phyloP scores from a whole-genome alignment of 106 monocot genomes.

The Allium fistulosum region DNA sequence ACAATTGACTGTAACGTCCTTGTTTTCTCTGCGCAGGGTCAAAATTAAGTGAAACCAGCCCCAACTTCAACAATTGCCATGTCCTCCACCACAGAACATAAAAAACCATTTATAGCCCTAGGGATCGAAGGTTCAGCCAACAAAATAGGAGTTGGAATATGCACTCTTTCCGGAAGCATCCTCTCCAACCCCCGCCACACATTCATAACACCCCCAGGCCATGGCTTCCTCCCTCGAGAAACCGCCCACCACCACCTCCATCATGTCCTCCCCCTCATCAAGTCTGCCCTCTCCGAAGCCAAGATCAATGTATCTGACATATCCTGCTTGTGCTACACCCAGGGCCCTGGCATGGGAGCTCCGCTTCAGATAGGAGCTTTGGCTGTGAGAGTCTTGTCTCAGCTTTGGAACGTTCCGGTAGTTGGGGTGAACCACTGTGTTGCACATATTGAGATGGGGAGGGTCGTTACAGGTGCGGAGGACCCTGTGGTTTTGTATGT shows the following conservation, averaged over 20 bases:
- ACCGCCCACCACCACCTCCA: conserved; percentile 95
- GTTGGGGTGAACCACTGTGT: conserved; percentile 95
- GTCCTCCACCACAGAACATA: background rate
- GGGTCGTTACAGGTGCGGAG: conserved; percentile 74
- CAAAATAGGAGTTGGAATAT: conserved; percentile 90
- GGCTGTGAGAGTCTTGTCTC: conserved; percentile 53
- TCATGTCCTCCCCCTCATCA: conserved; percentile 72
- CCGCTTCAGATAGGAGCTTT: conserved; percentile 89
- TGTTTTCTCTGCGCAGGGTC: too few relatives aligned
- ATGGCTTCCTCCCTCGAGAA: conserved; percentile 97
- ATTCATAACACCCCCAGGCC: conserved; percentile 94
- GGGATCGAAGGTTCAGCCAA: conserved; percentile 96
- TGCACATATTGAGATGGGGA: conserved; percentile 86
- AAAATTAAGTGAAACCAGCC: too few relatives aligned
- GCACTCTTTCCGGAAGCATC: conserved; percentile 56
- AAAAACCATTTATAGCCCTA: conserved; percentile 25
- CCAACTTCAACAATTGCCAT: background rate
- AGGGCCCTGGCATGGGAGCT: conserved; percentile 97
- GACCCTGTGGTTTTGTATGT: conserved; percentile 85
- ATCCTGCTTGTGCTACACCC: conserved; percentile 96
- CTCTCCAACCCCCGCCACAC: conserved; percentile 94
- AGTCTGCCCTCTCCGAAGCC: conserved; percentile 46
- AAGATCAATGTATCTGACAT: conserved; percentile 48
- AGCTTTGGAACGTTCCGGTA: conserved; percentile 77
- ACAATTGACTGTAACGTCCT: too few relatives aligned